Evolutionary conservation across 2,329 filamentous ascomycete genomes (phyloP).

Genomic region (Fusarium luffae): DNA sequence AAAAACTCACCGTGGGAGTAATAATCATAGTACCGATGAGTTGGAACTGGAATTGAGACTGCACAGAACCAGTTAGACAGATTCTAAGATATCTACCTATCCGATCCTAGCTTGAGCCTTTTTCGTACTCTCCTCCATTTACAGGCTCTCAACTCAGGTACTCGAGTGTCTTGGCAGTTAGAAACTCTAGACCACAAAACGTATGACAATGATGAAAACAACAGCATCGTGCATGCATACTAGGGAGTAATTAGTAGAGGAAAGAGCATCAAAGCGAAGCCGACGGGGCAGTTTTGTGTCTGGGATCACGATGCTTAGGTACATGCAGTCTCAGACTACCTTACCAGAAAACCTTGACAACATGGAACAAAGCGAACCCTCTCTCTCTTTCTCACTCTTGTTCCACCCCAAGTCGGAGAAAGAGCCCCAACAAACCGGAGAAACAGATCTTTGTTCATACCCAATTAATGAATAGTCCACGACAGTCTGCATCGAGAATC

Average conservation of each 20-base stretch:
- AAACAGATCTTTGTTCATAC: not conserved
- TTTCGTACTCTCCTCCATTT: not conserved
- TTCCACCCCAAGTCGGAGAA: not conserved
- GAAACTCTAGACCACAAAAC: slow-evolving; percentile 9
- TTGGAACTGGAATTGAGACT: not conserved
- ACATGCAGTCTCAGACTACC: not conserved
- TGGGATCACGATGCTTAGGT: not conserved
- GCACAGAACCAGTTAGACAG: not conserved
- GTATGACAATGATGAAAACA: slow-evolving; percentile 16
- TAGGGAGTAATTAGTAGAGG: not conserved
- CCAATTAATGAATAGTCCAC: not conserved
- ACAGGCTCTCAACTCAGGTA: not conserved
- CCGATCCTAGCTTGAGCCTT: not conserved
- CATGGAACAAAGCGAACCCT: not conserved
- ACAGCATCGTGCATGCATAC: not conserved
- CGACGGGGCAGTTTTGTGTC: not conserved
- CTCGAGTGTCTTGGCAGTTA: not conserved
- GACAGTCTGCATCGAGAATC: not conserved
- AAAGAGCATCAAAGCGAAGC: not conserved
- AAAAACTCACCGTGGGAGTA: not conserved
- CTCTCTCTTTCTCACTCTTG: not conserved
- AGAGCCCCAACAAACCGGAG: not conserved
- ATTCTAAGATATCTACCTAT: not conserved
- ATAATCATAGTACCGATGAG: not conserved
- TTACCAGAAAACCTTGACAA: not conserved